Base-by-base conservation (phyloP, 2,329 filamentous ascomycete genomes). In the Coniochaeta sp. region DNA sequence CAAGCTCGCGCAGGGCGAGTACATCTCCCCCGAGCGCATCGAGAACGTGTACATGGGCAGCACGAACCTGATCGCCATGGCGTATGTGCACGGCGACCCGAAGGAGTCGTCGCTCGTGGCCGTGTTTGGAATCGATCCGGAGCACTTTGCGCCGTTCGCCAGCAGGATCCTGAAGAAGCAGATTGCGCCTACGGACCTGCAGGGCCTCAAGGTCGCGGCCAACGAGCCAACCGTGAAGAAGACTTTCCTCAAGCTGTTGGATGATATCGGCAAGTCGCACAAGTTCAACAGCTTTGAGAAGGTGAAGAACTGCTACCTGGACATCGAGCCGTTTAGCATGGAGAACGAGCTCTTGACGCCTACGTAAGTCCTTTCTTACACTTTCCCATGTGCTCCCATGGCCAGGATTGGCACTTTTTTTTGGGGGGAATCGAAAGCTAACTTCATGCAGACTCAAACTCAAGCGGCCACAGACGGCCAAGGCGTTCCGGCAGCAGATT, bases 1-100 rank as follows among this genome's bases (percentile, higher is more conserved):
- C 71, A 99, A 99, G 83, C 85, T 99, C 60, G 88, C 93, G 0
- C 95, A 99, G 75, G 95, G 95, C 73, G 95, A 99, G 78, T 99
- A 99, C 77, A 91, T 99, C 69, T 96, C 93, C 1, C 95, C 95
- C 16, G 95, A 99, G 78, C 90, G 93, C 60, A 91, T 99, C 70
- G 95, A 99, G 80, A 97, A 96, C 73, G 89, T 96, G 38, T 96
- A 93, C 74, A 81, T 96, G 63, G 91, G 89, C 64, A 92, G 89
- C 76, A 87, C 87, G 63, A 88, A 85, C 65, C 87, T 93, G 66
- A 77, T 98, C 28, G 84, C 87, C 24, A 89, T 89, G 70, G 92
- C 88, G 2, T 97, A 91, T 71, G 90, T 98, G 28, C 93, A 99
- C 75, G 95, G 95, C 44, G 93, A 98, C 71, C 86, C 87, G 63